Percentiles rank a stretch among this genome's conserved stretches.
phyloP scores from a whole-genome alignment of 768 basidiomycete species.

The Phanerochaete carnosa region DNA sequence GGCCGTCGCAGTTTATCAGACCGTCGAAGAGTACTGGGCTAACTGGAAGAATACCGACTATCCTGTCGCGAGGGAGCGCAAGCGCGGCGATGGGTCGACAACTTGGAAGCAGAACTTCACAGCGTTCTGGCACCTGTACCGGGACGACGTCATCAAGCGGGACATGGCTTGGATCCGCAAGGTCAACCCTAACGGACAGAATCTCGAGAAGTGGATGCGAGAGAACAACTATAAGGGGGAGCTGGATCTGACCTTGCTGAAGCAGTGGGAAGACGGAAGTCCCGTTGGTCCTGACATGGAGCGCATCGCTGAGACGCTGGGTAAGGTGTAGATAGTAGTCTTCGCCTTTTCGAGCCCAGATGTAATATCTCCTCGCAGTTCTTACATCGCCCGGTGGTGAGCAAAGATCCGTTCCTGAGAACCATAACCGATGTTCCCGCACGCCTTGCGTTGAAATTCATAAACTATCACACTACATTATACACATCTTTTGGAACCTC shows the following conservation, averaged over 20 bases:
- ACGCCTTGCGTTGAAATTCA: no score
- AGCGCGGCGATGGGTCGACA: conserved; percentile 2
- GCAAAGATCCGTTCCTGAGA: no score
- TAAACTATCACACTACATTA: no score
- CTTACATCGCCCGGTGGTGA: no score
- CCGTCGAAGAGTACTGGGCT: conserved; percentile 8
- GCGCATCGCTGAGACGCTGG: not conserved
- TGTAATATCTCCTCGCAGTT: no score
- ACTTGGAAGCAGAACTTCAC: conserved; percentile 34
- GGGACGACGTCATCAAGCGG: conserved; percentile 37
- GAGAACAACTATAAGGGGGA: conserved; percentile 27
- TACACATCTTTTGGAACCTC: no score
- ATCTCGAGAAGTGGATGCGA: conserved; percentile 38
- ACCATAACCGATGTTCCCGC: no score
- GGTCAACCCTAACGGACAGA: conserved; percentile 30
- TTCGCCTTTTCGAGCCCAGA: no score
- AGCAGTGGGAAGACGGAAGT: not conserved
- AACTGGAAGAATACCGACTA: not conserved
- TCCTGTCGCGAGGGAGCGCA: conserved; percentile 4
- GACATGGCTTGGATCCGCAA: conserved; percentile 39
- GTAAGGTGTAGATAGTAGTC: not conserved
- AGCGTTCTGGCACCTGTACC: conserved; percentile 36
- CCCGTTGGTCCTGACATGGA: not conserved
- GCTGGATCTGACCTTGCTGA: not conserved
- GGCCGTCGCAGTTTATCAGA: conserved; percentile 1